phyloP scores from a whole-genome alignment of 306 rosid genomes.

The Malus domestica region DNA sequence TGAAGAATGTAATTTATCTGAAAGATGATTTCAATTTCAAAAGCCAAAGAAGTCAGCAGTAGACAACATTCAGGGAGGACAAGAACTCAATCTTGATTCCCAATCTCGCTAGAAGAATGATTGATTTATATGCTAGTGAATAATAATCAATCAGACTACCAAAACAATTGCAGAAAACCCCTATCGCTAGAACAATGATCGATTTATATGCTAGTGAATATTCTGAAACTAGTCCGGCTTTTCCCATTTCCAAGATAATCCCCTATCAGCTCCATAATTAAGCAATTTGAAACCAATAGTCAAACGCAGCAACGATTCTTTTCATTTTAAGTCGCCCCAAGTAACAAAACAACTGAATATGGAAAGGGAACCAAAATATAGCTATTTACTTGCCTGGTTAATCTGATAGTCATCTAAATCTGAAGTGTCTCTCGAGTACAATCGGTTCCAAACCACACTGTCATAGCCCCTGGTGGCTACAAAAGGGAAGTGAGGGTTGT shows the following conservation, averaged over 20 bases:
- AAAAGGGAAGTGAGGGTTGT: conserved; percentile 45
- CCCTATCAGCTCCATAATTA: background rate
- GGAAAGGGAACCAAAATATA: background rate
- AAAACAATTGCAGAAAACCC: too few species aligned
- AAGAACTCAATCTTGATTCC: background rate
- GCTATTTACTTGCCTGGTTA: conserved; percentile 46
- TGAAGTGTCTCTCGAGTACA: conserved; percentile 69
- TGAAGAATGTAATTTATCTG: conserved; percentile 68
- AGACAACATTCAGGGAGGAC: background rate
- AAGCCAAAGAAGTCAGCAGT: conserved; percentile 8
- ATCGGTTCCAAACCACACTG: conserved; percentile 93
- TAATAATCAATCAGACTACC: too few species aligned
- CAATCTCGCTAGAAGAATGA: background rate
- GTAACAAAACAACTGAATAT: background rate
- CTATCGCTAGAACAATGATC: too few species aligned
- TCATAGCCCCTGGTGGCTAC: conserved; percentile 89
- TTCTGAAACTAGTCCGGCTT: background rate
- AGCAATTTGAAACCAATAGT: background rate
- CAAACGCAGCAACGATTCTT: background rate
- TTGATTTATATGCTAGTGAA: background rate
- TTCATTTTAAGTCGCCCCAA: background rate
- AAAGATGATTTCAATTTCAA: conserved; percentile 16
- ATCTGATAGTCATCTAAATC: conserved; percentile 51
- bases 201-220: background rate
- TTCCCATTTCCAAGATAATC: background rate